Conservation (phyloP, 2,329 filamentous ascomycete genomes). For the Xylariaceae sp. region DNA sequence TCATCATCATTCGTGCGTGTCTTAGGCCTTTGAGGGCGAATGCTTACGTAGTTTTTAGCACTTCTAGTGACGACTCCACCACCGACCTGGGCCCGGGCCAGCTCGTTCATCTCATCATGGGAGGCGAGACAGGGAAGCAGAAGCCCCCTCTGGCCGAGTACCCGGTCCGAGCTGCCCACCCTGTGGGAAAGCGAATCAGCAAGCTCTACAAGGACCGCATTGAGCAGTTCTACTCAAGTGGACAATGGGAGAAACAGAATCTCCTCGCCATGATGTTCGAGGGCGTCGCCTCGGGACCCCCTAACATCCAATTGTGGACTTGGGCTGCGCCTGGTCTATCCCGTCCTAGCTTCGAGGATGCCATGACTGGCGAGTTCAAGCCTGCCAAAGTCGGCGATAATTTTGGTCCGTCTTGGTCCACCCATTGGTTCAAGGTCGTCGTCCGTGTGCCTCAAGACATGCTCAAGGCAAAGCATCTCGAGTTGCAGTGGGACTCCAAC, state of each 20-base stretch:
- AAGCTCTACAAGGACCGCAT: constrained; percentile 84
- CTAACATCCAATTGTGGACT: constrained; percentile 79
- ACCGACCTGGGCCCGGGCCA: constrained; percentile 3
- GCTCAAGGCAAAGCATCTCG: constrained; percentile 74
- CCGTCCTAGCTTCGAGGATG: constrained; percentile 84
- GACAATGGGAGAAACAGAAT: constrained; percentile 76
- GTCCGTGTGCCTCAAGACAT: constrained; percentile 75
- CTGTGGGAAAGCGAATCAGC: constrained; percentile 75
- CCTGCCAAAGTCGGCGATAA: constrained; percentile 70
- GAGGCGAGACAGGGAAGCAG: constrained; percentile 45
- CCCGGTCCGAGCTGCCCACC: constrained; percentile 49
- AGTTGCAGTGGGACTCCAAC: constrained; percentile 93
- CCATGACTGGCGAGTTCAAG: constrained; percentile 70
- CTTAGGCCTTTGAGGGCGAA: too few relatives aligned
- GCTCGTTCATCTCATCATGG: constrained; percentile 41
- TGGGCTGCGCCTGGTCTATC: constrained; percentile 79
- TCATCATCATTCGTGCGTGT: too few relatives aligned
- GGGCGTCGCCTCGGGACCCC: constrained; percentile 61
- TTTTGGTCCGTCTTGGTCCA: constrained; percentile 95
- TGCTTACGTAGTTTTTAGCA: constrained; percentile 10
- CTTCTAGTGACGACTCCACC: constrained; percentile 10
- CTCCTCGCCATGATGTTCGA: constrained; percentile 74
- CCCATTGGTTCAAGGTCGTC: constrained; percentile 91
- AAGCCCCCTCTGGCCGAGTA: constrained; percentile 49
- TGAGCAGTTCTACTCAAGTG: constrained; percentile 72